Percentiles rank a stretch among this genome's conserved stretches.
phyloP scores from a whole-genome alignment of 2,329 filamentous ascomycete species.

The Colletotrichum ledebouriae region DNA sequence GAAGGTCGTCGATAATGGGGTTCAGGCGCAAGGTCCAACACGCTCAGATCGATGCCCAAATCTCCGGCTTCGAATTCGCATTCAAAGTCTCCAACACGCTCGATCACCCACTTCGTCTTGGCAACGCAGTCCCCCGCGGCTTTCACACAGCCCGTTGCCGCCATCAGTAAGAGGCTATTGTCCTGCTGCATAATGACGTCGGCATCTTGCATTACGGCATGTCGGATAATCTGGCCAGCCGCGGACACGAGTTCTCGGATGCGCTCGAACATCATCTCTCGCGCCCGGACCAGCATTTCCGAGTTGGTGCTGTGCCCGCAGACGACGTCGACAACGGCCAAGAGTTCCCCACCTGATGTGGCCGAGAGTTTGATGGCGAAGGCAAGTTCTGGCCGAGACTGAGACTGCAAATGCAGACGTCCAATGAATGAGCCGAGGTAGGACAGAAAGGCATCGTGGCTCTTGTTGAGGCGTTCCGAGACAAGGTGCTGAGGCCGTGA shows the following conservation, averaged over 20 bases:
- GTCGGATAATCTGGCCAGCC: conserved; percentile 82
- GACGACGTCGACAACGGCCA: conserved; percentile 85
- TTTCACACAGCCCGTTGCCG: conserved; percentile 89
- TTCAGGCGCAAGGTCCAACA: conserved; percentile 59
- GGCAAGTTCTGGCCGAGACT: conserved; percentile 86
- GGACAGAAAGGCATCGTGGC: conserved; percentile 90
- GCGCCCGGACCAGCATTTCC: conserved; percentile 75
- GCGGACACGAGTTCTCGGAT: conserved; percentile 85
- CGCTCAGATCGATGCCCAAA: conserved; percentile 68
- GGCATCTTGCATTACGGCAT: conserved; percentile 77
- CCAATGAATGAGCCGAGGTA: conserved; percentile 95
- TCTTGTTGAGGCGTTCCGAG: conserved; percentile 82
- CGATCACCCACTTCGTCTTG: conserved; percentile 86
- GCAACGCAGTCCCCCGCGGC: conserved; percentile 92
- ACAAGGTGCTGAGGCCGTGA: conserved; percentile 79
- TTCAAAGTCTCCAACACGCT: conserved; percentile 92
- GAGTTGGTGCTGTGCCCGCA: conserved; percentile 81
- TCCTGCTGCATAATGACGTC: conserved; percentile 86
- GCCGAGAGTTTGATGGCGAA: conserved; percentile 87
- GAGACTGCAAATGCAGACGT: conserved; percentile 88
- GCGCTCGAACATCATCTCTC: conserved; percentile 81
- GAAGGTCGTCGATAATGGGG: conserved; percentile 51
- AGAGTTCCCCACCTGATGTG: conserved; percentile 81
- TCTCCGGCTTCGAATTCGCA: conserved; percentile 75
- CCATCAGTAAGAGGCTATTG: conserved; percentile 79